phyloP scores from a whole-genome alignment of 305 asterid species.

The Rubia occidens region DNA sequence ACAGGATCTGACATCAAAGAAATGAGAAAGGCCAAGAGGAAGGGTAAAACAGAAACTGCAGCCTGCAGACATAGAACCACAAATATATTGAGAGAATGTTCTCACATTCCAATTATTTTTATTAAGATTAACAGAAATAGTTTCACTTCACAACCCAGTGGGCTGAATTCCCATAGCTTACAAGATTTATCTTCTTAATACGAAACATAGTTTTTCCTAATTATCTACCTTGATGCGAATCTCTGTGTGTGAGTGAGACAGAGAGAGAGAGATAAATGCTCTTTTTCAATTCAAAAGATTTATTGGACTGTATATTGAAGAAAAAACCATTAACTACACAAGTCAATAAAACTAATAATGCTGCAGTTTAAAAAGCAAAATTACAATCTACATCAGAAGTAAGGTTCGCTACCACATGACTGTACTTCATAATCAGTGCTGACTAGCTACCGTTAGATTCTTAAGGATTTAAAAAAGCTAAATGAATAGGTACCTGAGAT shows the following conservation, averaged over 20 bases:
- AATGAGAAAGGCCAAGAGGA: not conserved
- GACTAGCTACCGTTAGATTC: not conserved
- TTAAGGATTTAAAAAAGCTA: not conserved
- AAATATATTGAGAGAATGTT: not conserved
- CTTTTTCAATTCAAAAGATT: not conserved
- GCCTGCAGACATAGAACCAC: not conserved
- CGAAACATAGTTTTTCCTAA: not conserved
- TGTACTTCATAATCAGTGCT: not conserved
- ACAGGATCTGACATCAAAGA: not conserved
- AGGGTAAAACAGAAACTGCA: not conserved
- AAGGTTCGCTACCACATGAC: not conserved
- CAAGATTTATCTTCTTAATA: not conserved
- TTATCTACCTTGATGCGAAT: not conserved
- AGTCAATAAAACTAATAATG: not conserved
- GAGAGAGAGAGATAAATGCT: not conserved
- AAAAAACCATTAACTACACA: not conserved
- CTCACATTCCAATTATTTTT: not conserved
- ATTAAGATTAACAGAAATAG: too few relatives aligned
- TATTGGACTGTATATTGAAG: not conserved
- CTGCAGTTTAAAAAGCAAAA: not conserved
- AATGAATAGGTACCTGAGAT: slow-evolving; percentile 38
- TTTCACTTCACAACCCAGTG: not conserved
- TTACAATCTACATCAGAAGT: not conserved
- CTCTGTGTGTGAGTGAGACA: not conserved
- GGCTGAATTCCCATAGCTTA: not conserved